phyloP scores from a whole-genome alignment of 2,329 filamentous ascomycete genomes.

The Cordyceps fumosorosea region DNA sequence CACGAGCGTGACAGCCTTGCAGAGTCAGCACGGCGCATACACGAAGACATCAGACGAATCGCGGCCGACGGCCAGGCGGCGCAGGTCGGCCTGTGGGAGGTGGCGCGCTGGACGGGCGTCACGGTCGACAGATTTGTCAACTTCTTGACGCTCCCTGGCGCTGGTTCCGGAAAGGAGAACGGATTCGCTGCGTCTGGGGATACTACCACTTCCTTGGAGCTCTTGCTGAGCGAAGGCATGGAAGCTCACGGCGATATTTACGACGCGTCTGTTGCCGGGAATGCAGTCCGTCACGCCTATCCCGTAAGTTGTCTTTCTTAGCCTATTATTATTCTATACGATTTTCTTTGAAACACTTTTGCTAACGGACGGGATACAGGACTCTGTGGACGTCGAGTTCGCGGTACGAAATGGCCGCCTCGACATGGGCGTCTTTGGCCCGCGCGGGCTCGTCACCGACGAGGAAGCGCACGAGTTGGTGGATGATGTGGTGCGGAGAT shows the following conservation, averaged over 20 bases:
- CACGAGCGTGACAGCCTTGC: conserved; percentile 30
- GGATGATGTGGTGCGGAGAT: conserved; percentile 18
- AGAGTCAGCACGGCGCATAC: conserved; percentile 53
- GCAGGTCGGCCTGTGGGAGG: conserved; percentile 62
- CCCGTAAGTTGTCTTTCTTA: conserved; percentile 20
- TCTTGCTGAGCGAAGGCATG: neutral
- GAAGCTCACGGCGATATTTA: neutral
- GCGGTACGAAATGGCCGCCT: conserved; percentile 25
- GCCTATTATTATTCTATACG: no score
- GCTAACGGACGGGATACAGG: conserved; percentile 20
- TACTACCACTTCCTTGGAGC: neutral
- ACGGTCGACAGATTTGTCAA: conserved; percentile 71
- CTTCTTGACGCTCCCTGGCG: conserved; percentile 55
- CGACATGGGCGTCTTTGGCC: conserved; percentile 37
- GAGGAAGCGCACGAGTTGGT: conserved; percentile 23
- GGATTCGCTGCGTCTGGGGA: neutral
- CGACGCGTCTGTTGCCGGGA: conserved; percentile 16
- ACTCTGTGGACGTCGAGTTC: conserved; percentile 35
- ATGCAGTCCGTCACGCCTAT: conserved; percentile 19
- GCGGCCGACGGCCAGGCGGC: conserved; percentile 42
- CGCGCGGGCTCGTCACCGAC: conserved; percentile 20
- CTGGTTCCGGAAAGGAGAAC: neutral
- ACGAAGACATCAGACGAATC: conserved; percentile 60
- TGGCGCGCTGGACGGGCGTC: conserved; percentile 68
- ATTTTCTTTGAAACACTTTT: no score